Evolutionary conservation across 208 protist genomes (phyloP), one percentile per base, ranked within the genome.

Genomic region (Wallacemonas sp.): DNA sequence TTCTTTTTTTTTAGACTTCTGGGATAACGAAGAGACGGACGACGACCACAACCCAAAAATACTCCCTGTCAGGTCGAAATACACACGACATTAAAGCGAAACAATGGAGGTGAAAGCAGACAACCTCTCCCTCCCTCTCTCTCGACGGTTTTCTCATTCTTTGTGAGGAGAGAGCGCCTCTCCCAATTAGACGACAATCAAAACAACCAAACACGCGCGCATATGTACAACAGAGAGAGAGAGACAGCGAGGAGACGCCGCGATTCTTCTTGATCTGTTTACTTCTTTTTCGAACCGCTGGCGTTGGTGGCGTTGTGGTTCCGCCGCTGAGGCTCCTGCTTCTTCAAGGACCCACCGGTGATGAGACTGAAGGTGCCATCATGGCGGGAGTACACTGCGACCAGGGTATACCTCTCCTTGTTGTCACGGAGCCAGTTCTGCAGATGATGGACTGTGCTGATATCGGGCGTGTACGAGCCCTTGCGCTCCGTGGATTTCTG

Each of bases 381-480:
- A 54, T 48, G 19, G 36, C 56, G 16, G 44, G 81, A 85, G 65
- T 76, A 87, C 17, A 91, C 69, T 33, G 85, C 79, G 21, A 81
- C 48, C 16, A 88, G 41, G 6, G 34, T 60, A 38, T 70, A 61
- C 9, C 27, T 61, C 16, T 72, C 70, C 32, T 69, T 78, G 52
- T 80, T 79, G 1, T 55, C 74, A 16, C 65, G 73, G 6, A 87
- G 1, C 86, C 80, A 91, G 33, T 74, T 30, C 9, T 70, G 65
- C 29, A 92, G 65, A 5, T 70, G 61, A 21, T 61, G 24, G 19
- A 38, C n/a, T n/a, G 52, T 29, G 30, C 27, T 58, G 17, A 41
- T 21, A 16, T 58, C 52, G 9, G 30, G 52, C 12, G 32, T 19
- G 52, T 58, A 30, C 0, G 34, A 33, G 32, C 12, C 52, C 19